Evolutionary conservation across 768 basidiomycete genomes (phyloP).

Genomic region (Phanerochaete carnosa): DNA sequence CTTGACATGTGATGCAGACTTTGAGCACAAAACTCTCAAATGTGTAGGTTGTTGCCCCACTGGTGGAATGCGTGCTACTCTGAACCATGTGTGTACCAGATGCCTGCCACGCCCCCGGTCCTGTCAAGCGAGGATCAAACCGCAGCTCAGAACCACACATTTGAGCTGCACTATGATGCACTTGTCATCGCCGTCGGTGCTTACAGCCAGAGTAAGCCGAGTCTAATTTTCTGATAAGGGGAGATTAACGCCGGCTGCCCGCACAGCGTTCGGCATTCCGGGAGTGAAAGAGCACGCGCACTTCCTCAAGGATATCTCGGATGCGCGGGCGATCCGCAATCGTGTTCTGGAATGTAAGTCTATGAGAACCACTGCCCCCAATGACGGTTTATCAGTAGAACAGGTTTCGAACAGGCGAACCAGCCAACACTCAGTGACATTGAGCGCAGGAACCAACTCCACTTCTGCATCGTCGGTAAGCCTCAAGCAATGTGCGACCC

Average conservation of each 20-base stretch:
- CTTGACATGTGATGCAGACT: conserved; percentile 40
- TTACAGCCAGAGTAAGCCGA: conserved; percentile 67
- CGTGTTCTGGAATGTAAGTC: conserved; percentile 69
- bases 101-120: conserved; percentile 56
- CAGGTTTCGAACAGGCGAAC: conserved; percentile 83
- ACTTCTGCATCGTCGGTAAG: conserved; percentile 84
- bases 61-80: background rate
- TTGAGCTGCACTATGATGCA: conserved; percentile 71
- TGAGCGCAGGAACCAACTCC: conserved; percentile 71
- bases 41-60: conserved; percentile 43
- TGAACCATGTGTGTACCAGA: conserved; percentile 31
- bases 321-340: conserved; percentile 67
- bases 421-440: conserved; percentile 74
- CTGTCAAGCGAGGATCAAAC: conserved; percentile 25
- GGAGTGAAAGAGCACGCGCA: conserved; percentile 80
- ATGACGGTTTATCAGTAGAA: background rate
- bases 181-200: conserved; percentile 83
- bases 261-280: conserved; percentile 61
- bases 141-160: conserved; percentile 31
- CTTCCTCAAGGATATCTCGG: conserved; percentile 78
- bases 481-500: background rate
- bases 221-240: background rate
- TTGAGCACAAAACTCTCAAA: conserved; percentile 52
- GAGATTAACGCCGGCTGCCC: background rate
- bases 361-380: background rate